These are phyloP conservation scores for Pichia ethanolica DNA, from an alignment of 805 yeast species.

Conservation along the genomic window DNA sequence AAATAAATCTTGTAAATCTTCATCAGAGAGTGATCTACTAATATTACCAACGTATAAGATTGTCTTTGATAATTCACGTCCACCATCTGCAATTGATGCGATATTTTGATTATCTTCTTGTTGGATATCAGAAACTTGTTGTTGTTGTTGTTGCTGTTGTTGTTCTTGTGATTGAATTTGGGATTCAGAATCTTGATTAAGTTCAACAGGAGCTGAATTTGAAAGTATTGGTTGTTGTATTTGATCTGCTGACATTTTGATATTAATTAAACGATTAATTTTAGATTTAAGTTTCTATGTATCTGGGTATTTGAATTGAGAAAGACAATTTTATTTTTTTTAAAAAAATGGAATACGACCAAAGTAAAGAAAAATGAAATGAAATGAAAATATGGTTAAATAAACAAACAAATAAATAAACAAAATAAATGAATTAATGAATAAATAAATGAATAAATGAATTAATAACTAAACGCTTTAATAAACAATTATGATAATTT, in stretches of 20 bases:
- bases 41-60: slow-evolving; percentile 74
- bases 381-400: background rate
- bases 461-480: background rate
- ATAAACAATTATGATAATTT: background rate
- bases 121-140: background rate
- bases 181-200: background rate
- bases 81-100: slow-evolving; percentile 37
- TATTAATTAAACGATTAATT: too few species aligned
- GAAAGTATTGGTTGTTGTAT: background rate
- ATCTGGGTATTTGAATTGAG: background rate
- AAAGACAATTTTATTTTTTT: background rate
- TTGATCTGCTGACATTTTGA: slow-evolving; percentile 9
- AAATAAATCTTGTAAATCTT: slow-evolving; percentile 52
- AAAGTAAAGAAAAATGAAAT: background rate
- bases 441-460: background rate
- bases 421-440: slow-evolving; percentile 20
- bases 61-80: slow-evolving; percentile 68
- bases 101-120: background rate
- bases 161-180: background rate
- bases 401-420: too few species aligned
- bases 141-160: background rate
- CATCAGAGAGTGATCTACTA: slow-evolving; percentile 59
- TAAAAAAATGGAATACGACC: too few species aligned
- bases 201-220: background rate
- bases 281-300: background rate